Percentiles rank a stretch among this genome's conserved stretches.
Conservation (phyloP, 305 asterid species). For the Rubia peregrina region DNA sequence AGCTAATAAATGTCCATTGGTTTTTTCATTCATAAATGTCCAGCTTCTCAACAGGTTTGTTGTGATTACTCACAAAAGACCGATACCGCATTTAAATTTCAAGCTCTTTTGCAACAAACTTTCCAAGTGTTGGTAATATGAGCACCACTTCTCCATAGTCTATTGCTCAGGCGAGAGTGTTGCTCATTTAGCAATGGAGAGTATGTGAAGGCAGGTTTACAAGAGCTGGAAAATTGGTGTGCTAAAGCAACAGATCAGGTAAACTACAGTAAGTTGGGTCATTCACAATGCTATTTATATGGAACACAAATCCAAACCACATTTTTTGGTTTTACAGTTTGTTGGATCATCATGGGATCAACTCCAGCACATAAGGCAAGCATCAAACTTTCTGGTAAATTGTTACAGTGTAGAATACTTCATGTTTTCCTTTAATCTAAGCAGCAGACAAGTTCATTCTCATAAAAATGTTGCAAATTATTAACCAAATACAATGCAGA, state of each 20-base stretch:
- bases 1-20: too few species aligned
- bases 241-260: constrained; percentile 62
- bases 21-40: constrained; percentile 91
- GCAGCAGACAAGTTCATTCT: not conserved
- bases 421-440: not conserved
- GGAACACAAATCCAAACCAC: constrained; percentile 17
- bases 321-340: constrained; percentile 35
- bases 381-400: constrained; percentile 84
- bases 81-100: constrained; percentile 10
- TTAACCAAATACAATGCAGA: constrained; percentile 36
- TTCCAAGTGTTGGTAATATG: constrained; percentile 13
- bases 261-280: constrained; percentile 12
- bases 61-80: constrained; percentile 9
- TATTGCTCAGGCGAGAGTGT: constrained; percentile 91
- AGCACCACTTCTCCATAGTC: constrained; percentile 34
- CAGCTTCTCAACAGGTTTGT: constrained; percentile 90
- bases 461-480: not conserved
- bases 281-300: not conserved
- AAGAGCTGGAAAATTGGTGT: constrained; percentile 87
- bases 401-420: constrained; percentile 9
- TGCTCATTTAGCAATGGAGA: constrained; percentile 98
- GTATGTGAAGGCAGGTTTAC: constrained; percentile 88
- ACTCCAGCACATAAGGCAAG: constrained; percentile 90
- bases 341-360: constrained; percentile 91
- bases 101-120: constrained; percentile 15